Percentiles rank a stretch among this genome's conserved stretches.
phyloP scores from a whole-genome alignment of 2,329 filamentous ascomycete genomes.

The Ceratocystis destructans region DNA sequence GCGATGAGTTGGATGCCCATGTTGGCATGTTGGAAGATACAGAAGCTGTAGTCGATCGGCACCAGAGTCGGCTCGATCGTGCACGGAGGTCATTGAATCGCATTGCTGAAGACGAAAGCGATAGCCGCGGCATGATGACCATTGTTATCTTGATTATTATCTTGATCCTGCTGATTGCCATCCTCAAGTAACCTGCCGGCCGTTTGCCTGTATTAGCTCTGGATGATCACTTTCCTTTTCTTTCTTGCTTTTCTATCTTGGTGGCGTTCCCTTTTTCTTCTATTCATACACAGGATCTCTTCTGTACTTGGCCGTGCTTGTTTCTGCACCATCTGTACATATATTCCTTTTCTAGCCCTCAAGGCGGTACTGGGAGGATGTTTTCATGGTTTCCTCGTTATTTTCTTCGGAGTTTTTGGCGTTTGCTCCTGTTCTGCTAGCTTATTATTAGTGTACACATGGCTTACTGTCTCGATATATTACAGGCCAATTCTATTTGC shows the following conservation, averaged over 20 bases:
- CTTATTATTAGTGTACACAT: background rate
- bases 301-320: background rate
- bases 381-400: background rate
- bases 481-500: background rate
- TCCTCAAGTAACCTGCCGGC: slow-evolving; percentile 50
- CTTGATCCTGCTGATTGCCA: slow-evolving; percentile 65
- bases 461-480: background rate
- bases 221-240: background rate
- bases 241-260: background rate
- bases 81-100: slow-evolving; percentile 58
- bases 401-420: background rate
- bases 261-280: background rate
- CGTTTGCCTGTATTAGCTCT: background rate
- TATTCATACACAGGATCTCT: background rate
- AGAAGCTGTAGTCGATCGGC: slow-evolving; percentile 68
- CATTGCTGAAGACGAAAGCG: slow-evolving; percentile 59
- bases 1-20: slow-evolving; percentile 86
- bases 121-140: slow-evolving; percentile 75
- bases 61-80: slow-evolving; percentile 60
- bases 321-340: background rate
- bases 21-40: slow-evolving; percentile 81
- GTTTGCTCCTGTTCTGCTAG: background rate
- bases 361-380: background rate
- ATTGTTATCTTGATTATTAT: slow-evolving; percentile 74
- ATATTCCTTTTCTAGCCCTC: slow-evolving; percentile 5